Base-by-base conservation (phyloP, 371 early-diverging fungal species). In the Cokeromyces recurvatus region DNA sequence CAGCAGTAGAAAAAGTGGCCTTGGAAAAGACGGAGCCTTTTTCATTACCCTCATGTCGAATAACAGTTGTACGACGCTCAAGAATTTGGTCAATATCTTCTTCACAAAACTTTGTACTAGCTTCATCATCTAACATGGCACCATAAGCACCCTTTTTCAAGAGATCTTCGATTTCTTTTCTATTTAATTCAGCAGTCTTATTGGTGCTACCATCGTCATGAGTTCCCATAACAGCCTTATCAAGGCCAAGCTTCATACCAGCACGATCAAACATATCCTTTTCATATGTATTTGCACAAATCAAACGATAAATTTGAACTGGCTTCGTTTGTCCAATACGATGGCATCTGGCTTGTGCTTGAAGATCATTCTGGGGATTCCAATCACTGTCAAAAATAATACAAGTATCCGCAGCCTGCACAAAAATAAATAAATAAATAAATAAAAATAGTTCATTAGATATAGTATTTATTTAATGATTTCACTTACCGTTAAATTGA, bases 71-170 rank as follows among this genome's bases (percentile, higher is more conserved):
- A 42, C 97, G 78, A 32, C 94, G 78, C 55, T 90, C 86, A 4
- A 97, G 66, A 53, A 97, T 97, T 42, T 87, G 86, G 57, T 97
- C 97, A 66, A 97, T 97, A 54, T 95, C 95, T 74, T 95, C 97
- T 48, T 91, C 92, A 62, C 91, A 93, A 55, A 96, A 96, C 53
- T 86, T 69, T 39, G 81, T 67, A 56, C 78, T 71, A 3, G 85
- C 91, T 46, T 90, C 89, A 37, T 90, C 89, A 48, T 92, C 92
- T 68, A 92, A 63, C 43, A 93, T 71, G 0, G 92, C 92, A 24
- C 85, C 91, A 61, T 91, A 90, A 6, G 95, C 91, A 39, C 92
- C 92, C 78, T 92, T 89, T 64, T 91, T 90, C 38, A 92, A 55
- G 17, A 92, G 60, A 31, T 86, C 83, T 65, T 95, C 93, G 23